Evolutionary conservation across 164 flowering plant genomes (phyloP).

Genomic region (Paratinospora sagittata): DNA sequence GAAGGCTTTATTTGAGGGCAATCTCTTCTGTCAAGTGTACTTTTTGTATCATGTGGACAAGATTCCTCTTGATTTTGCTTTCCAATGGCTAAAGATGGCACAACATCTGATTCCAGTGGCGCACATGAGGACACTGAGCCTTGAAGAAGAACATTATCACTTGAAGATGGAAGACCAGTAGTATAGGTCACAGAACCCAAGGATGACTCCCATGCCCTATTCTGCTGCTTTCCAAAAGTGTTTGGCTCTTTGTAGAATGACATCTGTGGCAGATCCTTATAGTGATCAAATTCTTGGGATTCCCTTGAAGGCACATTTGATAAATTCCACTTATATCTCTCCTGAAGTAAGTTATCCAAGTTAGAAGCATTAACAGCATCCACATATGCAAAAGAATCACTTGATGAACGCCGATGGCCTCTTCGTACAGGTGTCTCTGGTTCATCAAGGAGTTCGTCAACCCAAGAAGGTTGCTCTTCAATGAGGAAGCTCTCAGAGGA

Average conservation of each 20-base stretch:
- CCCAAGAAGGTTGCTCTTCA: conserved; percentile 94
- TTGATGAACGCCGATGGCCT: conserved; percentile 84
- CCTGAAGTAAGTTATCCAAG: conserved; percentile 32
- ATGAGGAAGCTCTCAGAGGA: conserved; percentile 71
- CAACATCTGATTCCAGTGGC: conserved; percentile 32
- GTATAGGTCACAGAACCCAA: conserved; percentile 27
- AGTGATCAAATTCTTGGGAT: conserved; percentile 47
- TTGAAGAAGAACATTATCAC: conserved; percentile 30
- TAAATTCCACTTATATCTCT: conserved; percentile 36
- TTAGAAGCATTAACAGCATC: conserved; percentile 46
- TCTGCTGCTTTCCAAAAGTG: conserved; percentile 33
- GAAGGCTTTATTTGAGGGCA: conserved; percentile 37
- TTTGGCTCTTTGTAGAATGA: conserved; percentile 39
- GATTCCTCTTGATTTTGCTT: conserved; percentile 38
- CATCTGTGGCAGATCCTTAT: conserved; percentile 35
- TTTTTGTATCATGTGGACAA: conserved; percentile 31
- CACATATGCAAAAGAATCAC: conserved; percentile 80
- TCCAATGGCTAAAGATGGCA: conserved; percentile 31
- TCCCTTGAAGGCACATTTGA: conserved; percentile 44
- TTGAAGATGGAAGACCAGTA: conserved; percentile 30
- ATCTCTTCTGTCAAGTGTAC: conserved; percentile 53
- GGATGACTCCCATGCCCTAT: conserved; percentile 46
- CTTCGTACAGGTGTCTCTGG: conserved; percentile 77
- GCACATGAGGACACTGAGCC: conserved; percentile 29
- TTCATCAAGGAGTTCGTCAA: conserved; percentile 89